Percentiles rank a stretch among this genome's conserved stretches.
Conservation (phyloP, 129 eudicot genomes). For the Centrapalus pauciflorus region DNA sequence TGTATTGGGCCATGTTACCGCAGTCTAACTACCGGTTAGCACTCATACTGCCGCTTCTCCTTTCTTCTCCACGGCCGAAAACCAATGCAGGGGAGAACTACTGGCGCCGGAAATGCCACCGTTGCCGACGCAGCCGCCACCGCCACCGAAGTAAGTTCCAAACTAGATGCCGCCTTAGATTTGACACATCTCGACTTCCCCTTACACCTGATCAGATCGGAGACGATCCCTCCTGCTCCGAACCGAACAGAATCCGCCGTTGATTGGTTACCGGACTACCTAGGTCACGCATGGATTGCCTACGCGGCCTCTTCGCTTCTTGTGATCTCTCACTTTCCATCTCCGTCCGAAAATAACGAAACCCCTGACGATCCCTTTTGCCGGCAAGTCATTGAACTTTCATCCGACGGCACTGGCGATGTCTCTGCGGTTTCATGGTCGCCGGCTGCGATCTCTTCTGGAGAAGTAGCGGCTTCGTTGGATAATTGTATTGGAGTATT, state of each 20-base stretch:
- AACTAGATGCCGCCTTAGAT: conserved; percentile 16
- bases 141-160: conserved; percentile 11
- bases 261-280: conserved; percentile 74
- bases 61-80: not conserved
- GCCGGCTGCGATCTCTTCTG: conserved; percentile 45
- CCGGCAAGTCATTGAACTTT: conserved; percentile 73
- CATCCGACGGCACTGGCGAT: conserved; percentile 33
- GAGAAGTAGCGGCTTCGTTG: conserved; percentile 68
- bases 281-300: conserved; percentile 93
- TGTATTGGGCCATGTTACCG: not conserved
- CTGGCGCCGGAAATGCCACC: conserved; percentile 8
- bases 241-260: conserved; percentile 38
- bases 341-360: conserved; percentile 39
- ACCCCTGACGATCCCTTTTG: conserved; percentile 45
- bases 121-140: not conserved
- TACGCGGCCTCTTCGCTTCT: conserved; percentile 86
- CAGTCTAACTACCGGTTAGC: conserved; percentile 13
- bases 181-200: conserved; percentile 43
- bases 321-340: conserved; percentile 82
- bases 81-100: conserved; percentile 18
- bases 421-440: conserved; percentile 72
- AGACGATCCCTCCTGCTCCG: conserved; percentile 65
- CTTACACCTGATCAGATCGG: conserved; percentile 56
- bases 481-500: conserved; percentile 51
- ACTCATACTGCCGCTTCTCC: not conserved